Evolutionary conservation across 2,329 filamentous ascomycete species (phyloP).

Genomic region (Paraphaeosphaeria minitans): DNA sequence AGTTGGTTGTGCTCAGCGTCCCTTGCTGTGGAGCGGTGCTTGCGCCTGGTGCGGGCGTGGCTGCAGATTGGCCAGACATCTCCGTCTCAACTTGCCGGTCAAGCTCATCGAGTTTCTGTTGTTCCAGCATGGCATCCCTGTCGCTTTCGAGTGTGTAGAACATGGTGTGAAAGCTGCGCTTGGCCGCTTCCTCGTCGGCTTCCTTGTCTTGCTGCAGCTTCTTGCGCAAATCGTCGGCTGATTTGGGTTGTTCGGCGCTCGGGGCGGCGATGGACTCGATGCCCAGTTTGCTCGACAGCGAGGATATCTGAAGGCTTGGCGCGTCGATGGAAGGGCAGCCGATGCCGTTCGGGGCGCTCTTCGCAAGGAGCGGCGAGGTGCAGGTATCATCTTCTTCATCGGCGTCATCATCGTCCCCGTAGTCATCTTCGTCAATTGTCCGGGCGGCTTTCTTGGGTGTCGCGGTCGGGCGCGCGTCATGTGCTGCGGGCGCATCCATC

Average conservation of each 20-base stretch:
- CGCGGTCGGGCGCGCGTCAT: constrained; percentile 54
- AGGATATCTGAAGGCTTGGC: constrained; percentile 72
- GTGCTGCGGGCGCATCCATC: constrained; percentile 41
- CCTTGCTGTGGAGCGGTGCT: constrained; percentile 71
- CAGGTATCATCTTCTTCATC: constrained; percentile 52
- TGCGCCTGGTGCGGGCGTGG: constrained; percentile 57
- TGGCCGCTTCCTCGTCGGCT: constrained; percentile 86
- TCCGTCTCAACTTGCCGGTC: constrained; percentile 96
- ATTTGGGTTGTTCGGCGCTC: constrained; percentile 65
- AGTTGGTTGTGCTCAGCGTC: constrained; percentile 88
- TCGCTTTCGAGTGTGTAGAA: constrained; percentile 97
- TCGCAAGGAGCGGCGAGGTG: constrained; percentile 56
- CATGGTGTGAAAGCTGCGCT: constrained; percentile 87
- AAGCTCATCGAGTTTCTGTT: constrained; percentile 94
- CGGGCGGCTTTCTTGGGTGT: constrained; percentile 75
- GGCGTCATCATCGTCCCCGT: constrained; percentile 76
- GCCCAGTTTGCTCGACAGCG: constrained; percentile 67
- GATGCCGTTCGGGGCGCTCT: constrained; percentile 59
- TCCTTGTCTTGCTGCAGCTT: constrained; percentile 91
- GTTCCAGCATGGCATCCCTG: constrained; percentile 93
- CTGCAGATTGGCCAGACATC: constrained; percentile 69
- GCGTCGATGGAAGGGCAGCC: constrained; percentile 63
- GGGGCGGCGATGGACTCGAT: constrained; percentile 62
- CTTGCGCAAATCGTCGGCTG: constrained; percentile 87
- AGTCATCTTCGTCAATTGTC: constrained; percentile 82